Percentiles rank a stretch among this genome's conserved stretches.
These are phyloP conservation scores for Ephemerocybe angulata DNA, from an alignment of 768 basidiomycete genomes.

Conservation along the genomic window DNA sequence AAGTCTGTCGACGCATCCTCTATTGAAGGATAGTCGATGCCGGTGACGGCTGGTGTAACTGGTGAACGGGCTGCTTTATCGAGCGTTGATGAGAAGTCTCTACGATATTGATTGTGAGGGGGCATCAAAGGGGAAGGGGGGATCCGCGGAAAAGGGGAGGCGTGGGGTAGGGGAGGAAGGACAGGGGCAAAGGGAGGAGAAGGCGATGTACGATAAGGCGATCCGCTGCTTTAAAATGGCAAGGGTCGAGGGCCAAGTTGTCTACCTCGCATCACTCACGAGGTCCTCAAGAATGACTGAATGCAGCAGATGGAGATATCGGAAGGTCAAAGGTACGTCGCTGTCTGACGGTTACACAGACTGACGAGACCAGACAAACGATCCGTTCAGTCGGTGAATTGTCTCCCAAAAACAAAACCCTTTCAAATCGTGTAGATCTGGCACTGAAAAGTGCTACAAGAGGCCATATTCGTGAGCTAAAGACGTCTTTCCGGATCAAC, in stretches of 20 bases:
- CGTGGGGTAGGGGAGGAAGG: conserved; percentile 3
- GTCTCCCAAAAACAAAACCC: conserved; percentile 4
- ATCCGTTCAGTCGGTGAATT: conserved; percentile 6
- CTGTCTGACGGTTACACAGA: conserved; percentile 1
- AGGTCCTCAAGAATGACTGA: conserved; percentile 29
- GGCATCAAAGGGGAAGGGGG: conserved; percentile 19
- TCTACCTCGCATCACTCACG: conserved; percentile 35
- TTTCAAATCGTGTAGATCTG: conserved; percentile 20
- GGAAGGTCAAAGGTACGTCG: conserved; percentile 15
- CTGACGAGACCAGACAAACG: background rate
- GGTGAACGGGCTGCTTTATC: conserved; percentile 32
- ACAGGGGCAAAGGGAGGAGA: conserved; percentile 3
- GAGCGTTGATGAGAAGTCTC: conserved; percentile 17
- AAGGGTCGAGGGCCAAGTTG: conserved; percentile 15
- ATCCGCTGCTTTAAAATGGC: conserved; percentile 17
- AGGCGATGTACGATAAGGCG: conserved; percentile 12
- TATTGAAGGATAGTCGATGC: conserved; percentile 43
- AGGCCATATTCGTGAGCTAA: conserved; percentile 12
- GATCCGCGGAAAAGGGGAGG: conserved; percentile 5
- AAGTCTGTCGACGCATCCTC: conserved; percentile 34
- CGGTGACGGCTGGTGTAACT: conserved; percentile 45
- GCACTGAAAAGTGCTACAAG: conserved; percentile 4
- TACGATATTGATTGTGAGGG: conserved; percentile 23
- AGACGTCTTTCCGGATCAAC: conserved; percentile 13
- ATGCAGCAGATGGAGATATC: conserved; percentile 31